A percentile compares a stretch with the other conserved stretches of the same genome.
Conservation (phyloP, 441 rosid species). For the Populus hybrid region DNA sequence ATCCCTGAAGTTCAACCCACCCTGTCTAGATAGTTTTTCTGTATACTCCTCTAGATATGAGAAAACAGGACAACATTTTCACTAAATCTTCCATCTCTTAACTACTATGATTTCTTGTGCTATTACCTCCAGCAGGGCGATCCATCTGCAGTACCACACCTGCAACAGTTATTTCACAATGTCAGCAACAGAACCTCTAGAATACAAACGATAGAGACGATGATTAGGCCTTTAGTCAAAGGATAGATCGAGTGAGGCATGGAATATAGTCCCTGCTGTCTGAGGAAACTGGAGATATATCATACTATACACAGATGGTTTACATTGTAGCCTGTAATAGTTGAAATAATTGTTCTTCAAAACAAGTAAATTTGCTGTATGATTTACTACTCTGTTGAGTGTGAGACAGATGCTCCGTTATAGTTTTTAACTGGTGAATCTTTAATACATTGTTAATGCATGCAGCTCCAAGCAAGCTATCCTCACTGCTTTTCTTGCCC, state of each 20-base stretch:
- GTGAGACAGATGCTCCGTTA: neutral
- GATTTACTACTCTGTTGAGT: neutral
- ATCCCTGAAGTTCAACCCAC: neutral
- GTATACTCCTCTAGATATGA: neutral
- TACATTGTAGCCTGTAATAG: neutral
- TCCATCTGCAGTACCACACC: constrained; percentile 62
- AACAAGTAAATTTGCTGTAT: neutral
- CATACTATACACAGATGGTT: neutral
- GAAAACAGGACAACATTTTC: neutral
- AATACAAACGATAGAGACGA: neutral
- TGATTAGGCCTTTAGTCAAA: neutral
- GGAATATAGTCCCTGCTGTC: neutral
- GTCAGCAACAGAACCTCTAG: constrained; percentile 27
- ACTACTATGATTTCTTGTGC: neutral
- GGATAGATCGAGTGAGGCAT: neutral
- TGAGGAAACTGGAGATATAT: neutral
- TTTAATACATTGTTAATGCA: neutral
- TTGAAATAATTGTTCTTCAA: neutral
- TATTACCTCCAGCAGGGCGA: constrained; percentile 51
- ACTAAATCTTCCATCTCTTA: neutral
- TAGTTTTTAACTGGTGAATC: neutral
- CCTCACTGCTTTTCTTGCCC: neutral
- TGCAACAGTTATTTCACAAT: constrained; percentile 64
- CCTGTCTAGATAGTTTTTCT: neutral
- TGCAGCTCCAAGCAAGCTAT: no score